Base-by-base conservation (phyloP, 2,329 filamentous ascomycete species). In the Sporothrix inflata region DNA sequence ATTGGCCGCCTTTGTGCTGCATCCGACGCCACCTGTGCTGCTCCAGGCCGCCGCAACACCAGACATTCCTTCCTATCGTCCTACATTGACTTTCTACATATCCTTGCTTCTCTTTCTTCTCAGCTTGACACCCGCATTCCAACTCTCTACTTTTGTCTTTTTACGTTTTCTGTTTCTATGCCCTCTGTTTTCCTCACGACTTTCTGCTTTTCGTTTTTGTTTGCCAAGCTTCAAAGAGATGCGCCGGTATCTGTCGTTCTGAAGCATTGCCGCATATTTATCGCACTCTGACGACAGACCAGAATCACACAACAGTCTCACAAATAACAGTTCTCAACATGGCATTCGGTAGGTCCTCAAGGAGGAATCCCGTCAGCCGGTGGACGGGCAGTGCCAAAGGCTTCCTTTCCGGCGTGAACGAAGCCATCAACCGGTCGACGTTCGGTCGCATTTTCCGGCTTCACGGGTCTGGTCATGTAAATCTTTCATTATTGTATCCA, bases 401-500 rank as follows among this genome's bases (percentile, higher is more conserved):
- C 85, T 77, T 86, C 88, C 86, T 89, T 88, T 60, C 12, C 51
- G 66, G 55, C 24, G 55, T 80, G 67, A 80, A 83, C 66, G 78
- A 83, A 60, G 77, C 78, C 47, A 76, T 82, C 69, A 80, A 83
- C 70, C 75, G 74, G 11, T 85, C 85, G 0, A 81, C 80, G 8
- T 80, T 91, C 75, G 90, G 90, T 27, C 84, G 83, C 66, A 84
- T 89, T 71, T 94, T 94, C 78, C 86, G 86, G 66, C 87, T 94
- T 38, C 87, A 89, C 72, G 90, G 89, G 19, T 90, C 85, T 55
- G 90, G 90, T 67, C 91, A 93, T 84, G 91, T 92, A 82, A 78
- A 86, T 53, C 8, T n/a, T 27, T 34, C 30, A 49, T 7, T 2
- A 3, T 21, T 6, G 38, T 53, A 9, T 27, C 19, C 11, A 7